Conservation (phyloP, 768 basidiomycete genomes). For the Tylopilus balloui region DNA sequence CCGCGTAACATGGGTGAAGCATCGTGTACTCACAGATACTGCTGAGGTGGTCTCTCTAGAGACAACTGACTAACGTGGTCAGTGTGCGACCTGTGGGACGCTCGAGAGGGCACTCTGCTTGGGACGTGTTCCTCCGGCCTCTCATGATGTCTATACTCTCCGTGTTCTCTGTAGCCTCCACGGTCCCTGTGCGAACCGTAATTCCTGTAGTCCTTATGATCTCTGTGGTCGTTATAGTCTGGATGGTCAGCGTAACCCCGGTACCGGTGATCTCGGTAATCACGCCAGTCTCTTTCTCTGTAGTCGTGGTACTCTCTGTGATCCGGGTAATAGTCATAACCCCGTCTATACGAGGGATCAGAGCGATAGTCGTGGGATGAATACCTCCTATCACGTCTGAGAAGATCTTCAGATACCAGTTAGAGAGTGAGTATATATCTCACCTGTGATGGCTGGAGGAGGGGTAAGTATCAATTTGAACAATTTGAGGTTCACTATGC, state of each 20-base stretch:
- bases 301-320: slow-evolving; percentile 21
- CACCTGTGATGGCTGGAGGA: slow-evolving; percentile 19
- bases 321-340: slow-evolving; percentile 19
- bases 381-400: slow-evolving; percentile 24
- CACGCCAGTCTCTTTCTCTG: slow-evolving; percentile 18
- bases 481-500: slow-evolving; percentile 25
- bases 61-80: slow-evolving; percentile 17
- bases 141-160: slow-evolving; percentile 10
- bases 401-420: slow-evolving; percentile 7
- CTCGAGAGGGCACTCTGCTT: slow-evolving; percentile 23
- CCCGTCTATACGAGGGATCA: slow-evolving; percentile 23
- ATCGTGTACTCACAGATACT: slow-evolving; percentile 18
- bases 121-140: slow-evolving; percentile 16
- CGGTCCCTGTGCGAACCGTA: slow-evolving; percentile 8
- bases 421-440: slow-evolving; percentile 1
- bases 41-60: slow-evolving; percentile 13
- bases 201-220: slow-evolving; percentile 1
- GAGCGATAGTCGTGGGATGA: slow-evolving; percentile 21
- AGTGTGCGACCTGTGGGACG: slow-evolving; percentile 27
- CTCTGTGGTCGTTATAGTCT: slow-evolving; percentile 10
- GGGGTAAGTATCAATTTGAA: slow-evolving; percentile 22
- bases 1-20: neutral
- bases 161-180: slow-evolving; percentile 17
- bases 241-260: slow-evolving; percentile 16
- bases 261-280: slow-evolving; percentile 21